Evolutionary conservation across 352 stramenopile genomes (phyloP).

Genomic region (Pythium folliculosum): DNA sequence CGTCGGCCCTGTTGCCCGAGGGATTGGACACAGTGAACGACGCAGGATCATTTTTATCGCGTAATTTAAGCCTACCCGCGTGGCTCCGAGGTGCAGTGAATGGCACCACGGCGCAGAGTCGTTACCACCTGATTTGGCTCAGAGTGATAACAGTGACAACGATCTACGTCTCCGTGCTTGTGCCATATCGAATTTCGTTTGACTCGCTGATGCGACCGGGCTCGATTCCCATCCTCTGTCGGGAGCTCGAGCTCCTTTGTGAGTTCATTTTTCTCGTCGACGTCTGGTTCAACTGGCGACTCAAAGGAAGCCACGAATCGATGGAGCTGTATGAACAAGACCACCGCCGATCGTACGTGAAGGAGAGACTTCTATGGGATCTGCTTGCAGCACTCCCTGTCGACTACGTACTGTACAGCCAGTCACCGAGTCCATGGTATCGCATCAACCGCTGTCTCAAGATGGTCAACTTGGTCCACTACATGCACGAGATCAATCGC

Average conservation of each 20-base stretch:
- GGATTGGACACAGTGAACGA: constrained; percentile 11
- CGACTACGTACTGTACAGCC: constrained; percentile 43
- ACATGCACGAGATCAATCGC: constrained; percentile 65
- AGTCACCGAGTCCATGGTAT: constrained; percentile 36
- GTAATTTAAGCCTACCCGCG: neutral
- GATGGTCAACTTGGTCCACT: constrained; percentile 48
- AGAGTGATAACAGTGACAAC: constrained; percentile 38
- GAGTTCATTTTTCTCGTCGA: constrained; percentile 57
- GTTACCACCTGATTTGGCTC: constrained; percentile 55
- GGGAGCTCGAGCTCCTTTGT: constrained; percentile 45
- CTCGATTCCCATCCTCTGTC: constrained; percentile 30
- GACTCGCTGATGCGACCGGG: constrained; percentile 34
- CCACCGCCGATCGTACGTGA: constrained; percentile 43
- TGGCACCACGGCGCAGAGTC: constrained; percentile 44
- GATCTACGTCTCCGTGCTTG: constrained; percentile 45
- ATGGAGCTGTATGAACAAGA: constrained; percentile 63
- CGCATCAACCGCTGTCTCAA: constrained; percentile 55
- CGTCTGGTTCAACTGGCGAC: constrained; percentile 58
- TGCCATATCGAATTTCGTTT: constrained; percentile 62
- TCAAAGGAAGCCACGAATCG: constrained; percentile 39
- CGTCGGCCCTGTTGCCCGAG: neutral
- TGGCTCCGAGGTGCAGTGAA: constrained; percentile 23
- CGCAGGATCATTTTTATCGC: neutral
- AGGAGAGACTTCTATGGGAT: constrained; percentile 45
- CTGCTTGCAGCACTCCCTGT: constrained; percentile 46